Conservation (phyloP, 495 filamentous ascomycete genomes). For the Aspergillus funiculosus region DNA sequence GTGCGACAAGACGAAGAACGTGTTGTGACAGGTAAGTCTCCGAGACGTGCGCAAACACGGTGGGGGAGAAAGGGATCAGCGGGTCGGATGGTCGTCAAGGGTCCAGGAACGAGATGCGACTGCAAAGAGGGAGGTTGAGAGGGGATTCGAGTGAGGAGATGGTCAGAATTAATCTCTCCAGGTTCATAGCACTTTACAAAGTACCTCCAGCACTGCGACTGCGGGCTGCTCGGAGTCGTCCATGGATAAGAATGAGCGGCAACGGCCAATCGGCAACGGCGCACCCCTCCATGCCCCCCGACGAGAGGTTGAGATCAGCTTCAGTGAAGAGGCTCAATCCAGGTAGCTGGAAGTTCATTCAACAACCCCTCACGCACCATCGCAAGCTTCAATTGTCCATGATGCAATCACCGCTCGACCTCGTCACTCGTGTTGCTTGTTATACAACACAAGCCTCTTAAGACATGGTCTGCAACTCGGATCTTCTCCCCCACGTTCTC, state of each 20-base stretch:
- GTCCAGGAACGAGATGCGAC: constrained; percentile 13
- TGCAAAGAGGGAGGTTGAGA: not conserved
- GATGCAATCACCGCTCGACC: constrained; percentile 7
- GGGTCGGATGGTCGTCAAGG: not conserved
- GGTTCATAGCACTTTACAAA: not conserved
- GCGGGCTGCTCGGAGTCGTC: constrained; percentile 3
- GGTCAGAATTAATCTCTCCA: not conserved
- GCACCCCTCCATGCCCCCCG: constrained; percentile 40
- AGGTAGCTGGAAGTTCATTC: too few species aligned
- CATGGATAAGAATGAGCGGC: constrained; percentile 13
- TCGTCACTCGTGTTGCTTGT: constrained; percentile 6
- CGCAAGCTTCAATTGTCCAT: not conserved
- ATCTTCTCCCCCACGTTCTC: too few species aligned
- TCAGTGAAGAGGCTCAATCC: too few species aligned
- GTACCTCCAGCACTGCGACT: not conserved
- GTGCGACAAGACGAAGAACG: too few species aligned
- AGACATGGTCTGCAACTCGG: too few species aligned
- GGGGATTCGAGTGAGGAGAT: not conserved
- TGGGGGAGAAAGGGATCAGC: constrained; percentile 3
- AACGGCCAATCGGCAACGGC: constrained; percentile 30
- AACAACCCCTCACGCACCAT: constrained; percentile 7
- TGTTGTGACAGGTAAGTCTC: constrained; percentile 15
- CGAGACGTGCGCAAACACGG: constrained; percentile 12
- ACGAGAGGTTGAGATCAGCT: constrained; percentile 24
- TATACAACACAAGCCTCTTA: not conserved